phyloP scores from a whole-genome alignment of 257 asterid species.

The Nicotiana obtusifolia region DNA sequence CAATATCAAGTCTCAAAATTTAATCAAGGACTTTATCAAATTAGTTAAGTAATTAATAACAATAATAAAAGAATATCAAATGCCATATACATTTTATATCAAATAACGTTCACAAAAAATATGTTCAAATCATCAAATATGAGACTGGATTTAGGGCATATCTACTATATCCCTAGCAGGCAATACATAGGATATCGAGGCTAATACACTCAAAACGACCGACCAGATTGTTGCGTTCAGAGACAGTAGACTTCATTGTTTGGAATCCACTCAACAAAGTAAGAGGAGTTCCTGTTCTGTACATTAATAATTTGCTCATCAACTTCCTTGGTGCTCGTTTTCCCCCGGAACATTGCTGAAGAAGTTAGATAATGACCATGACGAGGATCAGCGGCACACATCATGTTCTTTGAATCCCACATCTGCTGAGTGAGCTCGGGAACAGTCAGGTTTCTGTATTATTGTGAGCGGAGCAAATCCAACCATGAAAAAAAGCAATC shows the following conservation, averaged over 20 bases:
- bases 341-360: constrained; percentile 61
- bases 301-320: constrained; percentile 68
- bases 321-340: constrained; percentile 66
- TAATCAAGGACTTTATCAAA: no score
- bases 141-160: no score
- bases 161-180: no score
- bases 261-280: constrained; percentile 67
- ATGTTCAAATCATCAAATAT: no score
- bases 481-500: constrained; percentile 75
- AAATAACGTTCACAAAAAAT: no score
- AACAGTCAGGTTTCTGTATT: constrained; percentile 67
- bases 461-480: constrained; percentile 87
- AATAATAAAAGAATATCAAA: no score
- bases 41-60: no score
- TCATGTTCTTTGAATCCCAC: constrained; percentile 87
- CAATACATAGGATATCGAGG: no score
- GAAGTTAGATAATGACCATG: constrained; percentile 60
- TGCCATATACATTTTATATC: no score
- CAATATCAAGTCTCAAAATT: no score
- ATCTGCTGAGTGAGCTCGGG: constrained; percentile 78
- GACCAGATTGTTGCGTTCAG: no score
- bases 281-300: constrained; percentile 61
- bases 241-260: constrained; percentile 62
- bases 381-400: constrained; percentile 78
- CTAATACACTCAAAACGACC: no score